phyloP scores from a whole-genome alignment of 2,329 filamentous ascomycete genomes.

The Aspergillus sp. region DNA sequence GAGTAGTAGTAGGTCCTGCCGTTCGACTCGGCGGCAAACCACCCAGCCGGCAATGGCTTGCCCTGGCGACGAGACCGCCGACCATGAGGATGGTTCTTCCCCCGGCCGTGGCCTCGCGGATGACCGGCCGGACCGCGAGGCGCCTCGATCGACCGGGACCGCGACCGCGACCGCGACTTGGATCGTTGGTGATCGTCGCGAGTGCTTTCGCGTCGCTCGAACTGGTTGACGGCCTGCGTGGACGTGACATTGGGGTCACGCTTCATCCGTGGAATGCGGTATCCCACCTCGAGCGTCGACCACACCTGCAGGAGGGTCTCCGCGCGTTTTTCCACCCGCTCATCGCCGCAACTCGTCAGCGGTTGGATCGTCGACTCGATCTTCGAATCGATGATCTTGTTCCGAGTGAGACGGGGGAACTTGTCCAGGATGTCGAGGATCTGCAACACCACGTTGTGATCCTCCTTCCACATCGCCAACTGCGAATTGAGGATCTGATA shows the following conservation, averaged over 20 bases:
- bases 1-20: constrained; percentile 86
- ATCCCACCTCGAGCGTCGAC: constrained; percentile 85
- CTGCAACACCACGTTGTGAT: constrained; percentile 84
- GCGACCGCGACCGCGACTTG: constrained; percentile 48
- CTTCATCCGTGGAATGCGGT: constrained; percentile 90
- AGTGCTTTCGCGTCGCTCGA: constrained; percentile 54
- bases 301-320: constrained; percentile 74
- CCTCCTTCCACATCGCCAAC: constrained; percentile 80
- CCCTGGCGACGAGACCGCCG: constrained; percentile 54
- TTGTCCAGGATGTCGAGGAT: constrained; percentile 84
- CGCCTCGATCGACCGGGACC: constrained; percentile 45
- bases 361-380: constrained; percentile 79
- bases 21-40: constrained; percentile 74
- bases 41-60: constrained; percentile 71
- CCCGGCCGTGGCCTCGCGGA: constrained; percentile 56
- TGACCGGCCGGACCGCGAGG: constrained; percentile 42
- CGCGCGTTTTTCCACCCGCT: constrained; percentile 70
- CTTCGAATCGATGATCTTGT: constrained; percentile 95
- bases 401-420: constrained; percentile 85
- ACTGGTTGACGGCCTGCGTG: constrained; percentile 60
- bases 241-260: constrained; percentile 63
- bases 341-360: constrained; percentile 66
- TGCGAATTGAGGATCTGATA: constrained; percentile 92
- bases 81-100: constrained; percentile 57
- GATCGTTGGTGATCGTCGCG: constrained; percentile 51